These are phyloP conservation scores for Macrocybe gigantea DNA, from an alignment of 768 basidiomycete species.

Conservation along the genomic window DNA sequence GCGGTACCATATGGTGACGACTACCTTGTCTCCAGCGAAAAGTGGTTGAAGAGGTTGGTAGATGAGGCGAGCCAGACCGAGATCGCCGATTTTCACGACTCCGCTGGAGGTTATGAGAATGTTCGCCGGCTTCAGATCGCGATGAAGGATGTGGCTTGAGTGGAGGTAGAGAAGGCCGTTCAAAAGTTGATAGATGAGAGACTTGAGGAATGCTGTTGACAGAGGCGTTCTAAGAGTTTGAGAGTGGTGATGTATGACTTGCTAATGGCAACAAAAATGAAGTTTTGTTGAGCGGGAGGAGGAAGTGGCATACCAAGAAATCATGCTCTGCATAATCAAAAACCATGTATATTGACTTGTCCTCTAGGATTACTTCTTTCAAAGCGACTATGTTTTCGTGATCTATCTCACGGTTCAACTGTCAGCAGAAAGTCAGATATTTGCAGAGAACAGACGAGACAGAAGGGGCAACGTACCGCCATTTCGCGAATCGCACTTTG, in stretches of 20 bases:
- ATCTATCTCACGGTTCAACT: conserved; percentile 86
- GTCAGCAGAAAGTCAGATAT: conserved; percentile 9
- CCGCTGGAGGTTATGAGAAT: conserved; percentile 90
- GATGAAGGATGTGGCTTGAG: conserved; percentile 90
- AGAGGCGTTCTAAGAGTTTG: conserved; percentile 80
- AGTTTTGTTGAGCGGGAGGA: neutral
- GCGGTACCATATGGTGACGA: conserved; percentile 99
- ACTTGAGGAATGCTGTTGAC: conserved; percentile 77
- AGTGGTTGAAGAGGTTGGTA: conserved; percentile 89
- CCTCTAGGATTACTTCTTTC: conserved; percentile 93
- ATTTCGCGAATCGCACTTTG: conserved; percentile 98
- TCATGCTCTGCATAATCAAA: conserved; percentile 99
- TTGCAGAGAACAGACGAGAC: neutral
- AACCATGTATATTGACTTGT: conserved; percentile 99
- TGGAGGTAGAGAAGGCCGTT: conserved; percentile 95
- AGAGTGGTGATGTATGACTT: conserved; percentile 98
- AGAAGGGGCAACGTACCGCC: conserved; percentile 50
- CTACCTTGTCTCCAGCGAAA: conserved; percentile 94
- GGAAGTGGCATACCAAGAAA: conserved; percentile 64
- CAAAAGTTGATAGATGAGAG: conserved; percentile 88
- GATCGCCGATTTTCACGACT: conserved; percentile 96
- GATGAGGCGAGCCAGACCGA: conserved; percentile 88
- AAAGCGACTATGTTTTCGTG: conserved; percentile 91
- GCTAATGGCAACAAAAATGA: conserved; percentile 37
- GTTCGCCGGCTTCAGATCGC: conserved; percentile 97